These are phyloP conservation scores for Stephania yunnanensis DNA, from an alignment of 164 flowering plant species.

Conservation along the genomic window DNA sequence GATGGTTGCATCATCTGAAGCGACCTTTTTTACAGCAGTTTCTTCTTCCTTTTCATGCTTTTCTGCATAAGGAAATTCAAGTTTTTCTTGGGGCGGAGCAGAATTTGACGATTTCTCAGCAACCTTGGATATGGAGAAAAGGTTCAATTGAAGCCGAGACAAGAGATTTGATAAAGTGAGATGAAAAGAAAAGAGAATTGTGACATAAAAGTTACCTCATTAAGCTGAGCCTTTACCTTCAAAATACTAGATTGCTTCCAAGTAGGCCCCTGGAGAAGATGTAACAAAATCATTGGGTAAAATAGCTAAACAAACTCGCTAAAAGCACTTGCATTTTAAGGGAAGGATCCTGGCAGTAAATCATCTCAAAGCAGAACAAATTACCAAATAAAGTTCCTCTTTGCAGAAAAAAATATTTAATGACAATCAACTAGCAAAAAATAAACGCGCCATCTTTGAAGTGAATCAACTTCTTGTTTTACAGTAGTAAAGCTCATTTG, in stretches of 20 bases:
- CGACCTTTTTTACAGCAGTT: neutral
- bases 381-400: neutral
- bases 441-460: neutral
- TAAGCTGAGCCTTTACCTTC: slow-evolving; percentile 37
- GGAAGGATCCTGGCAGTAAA: neutral
- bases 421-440: neutral
- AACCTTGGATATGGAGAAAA: slow-evolving; percentile 29
- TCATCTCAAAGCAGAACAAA: neutral
- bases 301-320: neutral
- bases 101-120: slow-evolving; percentile 37
- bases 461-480: neutral
- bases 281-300: neutral
- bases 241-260: slow-evolving; percentile 20
- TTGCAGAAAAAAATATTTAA: neutral
- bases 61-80: slow-evolving; percentile 16
- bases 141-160: neutral
- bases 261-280: slow-evolving; percentile 26
- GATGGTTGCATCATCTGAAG: slow-evolving; percentile 34
- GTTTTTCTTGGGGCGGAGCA: slow-evolving; percentile 16
- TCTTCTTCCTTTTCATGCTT: slow-evolving; percentile 19
- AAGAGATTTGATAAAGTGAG: neutral
- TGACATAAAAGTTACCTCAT: slow-evolving; percentile 28
- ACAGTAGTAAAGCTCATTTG: too few relatives aligned
- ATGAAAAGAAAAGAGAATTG: neutral
- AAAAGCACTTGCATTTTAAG: neutral